Conservation (phyloP, 2,329 filamentous ascomycete genomes). For the Lachnellula willkommii region DNA sequence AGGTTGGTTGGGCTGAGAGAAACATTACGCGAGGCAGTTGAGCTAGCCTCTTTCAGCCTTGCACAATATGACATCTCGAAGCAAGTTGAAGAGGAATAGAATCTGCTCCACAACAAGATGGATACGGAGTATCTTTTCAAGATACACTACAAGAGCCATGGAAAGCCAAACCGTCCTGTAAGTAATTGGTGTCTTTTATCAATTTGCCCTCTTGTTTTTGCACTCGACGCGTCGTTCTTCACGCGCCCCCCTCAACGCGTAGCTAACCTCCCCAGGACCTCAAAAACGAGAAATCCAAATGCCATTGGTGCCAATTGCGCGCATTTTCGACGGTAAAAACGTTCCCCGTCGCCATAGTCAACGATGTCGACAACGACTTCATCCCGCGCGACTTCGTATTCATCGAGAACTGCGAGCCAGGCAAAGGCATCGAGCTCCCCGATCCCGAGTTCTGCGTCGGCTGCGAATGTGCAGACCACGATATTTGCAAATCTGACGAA, state of each 20-base stretch:
- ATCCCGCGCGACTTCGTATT: conserved; percentile 7
- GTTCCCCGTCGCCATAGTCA: conserved; percentile 3
- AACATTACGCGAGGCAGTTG: too few relatives aligned
- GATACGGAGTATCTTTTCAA: too few relatives aligned
- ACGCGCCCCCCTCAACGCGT: neutral
- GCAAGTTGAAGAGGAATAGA: too few relatives aligned
- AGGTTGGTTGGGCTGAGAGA: too few relatives aligned
- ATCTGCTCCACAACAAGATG: too few relatives aligned
- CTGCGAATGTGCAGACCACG: conserved; percentile 4
- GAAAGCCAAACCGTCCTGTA: too few relatives aligned
- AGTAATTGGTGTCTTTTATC: too few relatives aligned
- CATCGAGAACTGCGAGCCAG: conserved; percentile 3
- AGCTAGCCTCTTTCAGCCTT: too few relatives aligned
- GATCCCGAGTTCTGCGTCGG: conserved; percentile 5
- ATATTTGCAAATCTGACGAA: conserved; percentile 27
- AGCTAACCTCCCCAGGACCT: neutral
- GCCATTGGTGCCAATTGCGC: conserved; percentile 8
- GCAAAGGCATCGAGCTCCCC: conserved; percentile 4
- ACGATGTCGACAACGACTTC: neutral
- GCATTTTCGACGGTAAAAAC: neutral
- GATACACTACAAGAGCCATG: too few relatives aligned
- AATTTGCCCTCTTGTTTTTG: too few relatives aligned
- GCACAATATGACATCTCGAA: too few relatives aligned
- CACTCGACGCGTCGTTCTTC: neutral
- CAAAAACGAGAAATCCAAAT: neutral